Conservation (phyloP, 768 basidiomycete species). For the Hericium rajendrae region DNA sequence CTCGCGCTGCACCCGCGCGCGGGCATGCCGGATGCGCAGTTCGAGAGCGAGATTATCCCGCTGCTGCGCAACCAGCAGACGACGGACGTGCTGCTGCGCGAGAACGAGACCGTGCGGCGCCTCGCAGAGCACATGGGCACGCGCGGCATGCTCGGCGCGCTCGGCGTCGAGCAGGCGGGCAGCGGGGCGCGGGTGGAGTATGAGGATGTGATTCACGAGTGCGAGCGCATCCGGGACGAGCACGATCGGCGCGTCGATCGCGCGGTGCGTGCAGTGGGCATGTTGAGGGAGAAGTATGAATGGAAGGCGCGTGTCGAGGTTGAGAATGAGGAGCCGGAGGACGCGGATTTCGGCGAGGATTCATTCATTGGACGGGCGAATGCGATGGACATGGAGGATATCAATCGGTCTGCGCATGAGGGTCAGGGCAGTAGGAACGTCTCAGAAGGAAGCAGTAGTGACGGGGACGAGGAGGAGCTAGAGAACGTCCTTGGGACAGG, state of each 20-base stretch:
- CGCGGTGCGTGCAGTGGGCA: constrained; percentile 67
- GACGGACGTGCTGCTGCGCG: constrained; percentile 59
- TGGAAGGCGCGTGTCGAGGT: constrained; percentile 78
- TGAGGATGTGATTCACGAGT: constrained; percentile 46
- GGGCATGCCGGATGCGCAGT: constrained; percentile 49
- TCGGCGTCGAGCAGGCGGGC: constrained; percentile 11
- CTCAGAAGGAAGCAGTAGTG: constrained; percentile 1
- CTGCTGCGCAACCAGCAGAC: constrained; percentile 76
- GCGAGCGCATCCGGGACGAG: constrained; percentile 52
- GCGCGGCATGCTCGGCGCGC: constrained; percentile 29
- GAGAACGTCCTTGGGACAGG: constrained; percentile 13
- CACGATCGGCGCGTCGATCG: constrained; percentile 73
- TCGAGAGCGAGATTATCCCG: constrained; percentile 66
- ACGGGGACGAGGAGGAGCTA: constrained; percentile 13
- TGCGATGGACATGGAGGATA: constrained; percentile 66
- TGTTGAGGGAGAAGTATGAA: constrained; percentile 73
- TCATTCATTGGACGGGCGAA: constrained; percentile 39
- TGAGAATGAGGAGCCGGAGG: constrained; percentile 71
- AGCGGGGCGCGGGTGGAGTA: constrained; percentile 29
- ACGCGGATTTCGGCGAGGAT: constrained; percentile 52
- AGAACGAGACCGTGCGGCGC: constrained; percentile 63
- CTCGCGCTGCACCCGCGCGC: constrained; percentile 60
- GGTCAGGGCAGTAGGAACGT: background rate
- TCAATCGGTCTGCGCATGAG: constrained; percentile 43
- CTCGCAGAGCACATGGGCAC: constrained; percentile 39